Evolutionary conservation across 1,284 basidiomycete genomes (phyloP).

Genomic region (Puccinia novopanici): DNA sequence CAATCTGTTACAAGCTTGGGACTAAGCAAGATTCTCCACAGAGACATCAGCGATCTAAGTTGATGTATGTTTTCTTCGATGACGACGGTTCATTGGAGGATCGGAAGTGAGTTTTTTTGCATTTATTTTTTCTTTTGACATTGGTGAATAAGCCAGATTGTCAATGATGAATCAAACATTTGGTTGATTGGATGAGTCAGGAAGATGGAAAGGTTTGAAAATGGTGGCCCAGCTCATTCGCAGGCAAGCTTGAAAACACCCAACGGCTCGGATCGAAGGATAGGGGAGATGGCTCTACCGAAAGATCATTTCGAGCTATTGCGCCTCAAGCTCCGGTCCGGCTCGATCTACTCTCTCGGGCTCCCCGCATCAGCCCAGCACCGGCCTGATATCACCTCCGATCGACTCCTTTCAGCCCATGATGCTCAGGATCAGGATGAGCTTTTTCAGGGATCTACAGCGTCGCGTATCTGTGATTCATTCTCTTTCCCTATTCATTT

Average conservation of each 20-base stretch:
- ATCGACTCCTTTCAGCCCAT: neutral
- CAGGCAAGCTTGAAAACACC: neutral
- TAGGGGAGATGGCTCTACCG: slow-evolving; percentile 19
- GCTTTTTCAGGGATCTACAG: slow-evolving; percentile 21
- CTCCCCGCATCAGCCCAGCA: neutral
- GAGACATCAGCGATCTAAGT: neutral
- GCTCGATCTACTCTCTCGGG: slow-evolving; percentile 12
- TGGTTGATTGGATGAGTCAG: neutral
- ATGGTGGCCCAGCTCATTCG: neutral
- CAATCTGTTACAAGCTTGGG: neutral
- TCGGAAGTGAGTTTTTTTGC: neutral
- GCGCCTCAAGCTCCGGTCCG: neutral
- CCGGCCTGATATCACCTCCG: neutral
- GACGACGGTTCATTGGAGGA: neutral
- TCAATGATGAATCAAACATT: neutral
- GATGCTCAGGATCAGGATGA: slow-evolving; percentile 10
- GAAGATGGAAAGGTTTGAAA: slow-evolving; percentile 10
- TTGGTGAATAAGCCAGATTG: neutral
- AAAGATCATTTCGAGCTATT: slow-evolving; percentile 28
- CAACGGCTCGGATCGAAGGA: slow-evolving; percentile 2
- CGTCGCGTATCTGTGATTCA: slow-evolving; percentile 12
- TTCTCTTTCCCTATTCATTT: neutral
- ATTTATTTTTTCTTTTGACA: neutral
- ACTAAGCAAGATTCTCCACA: neutral
- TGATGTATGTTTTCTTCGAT: slow-evolving; percentile 27